Evolutionary conservation across 1,139 yeast genomes (phyloP), one percentile per base, ranked within the genome.

Genomic region (Pneumocystis canis): DNA sequence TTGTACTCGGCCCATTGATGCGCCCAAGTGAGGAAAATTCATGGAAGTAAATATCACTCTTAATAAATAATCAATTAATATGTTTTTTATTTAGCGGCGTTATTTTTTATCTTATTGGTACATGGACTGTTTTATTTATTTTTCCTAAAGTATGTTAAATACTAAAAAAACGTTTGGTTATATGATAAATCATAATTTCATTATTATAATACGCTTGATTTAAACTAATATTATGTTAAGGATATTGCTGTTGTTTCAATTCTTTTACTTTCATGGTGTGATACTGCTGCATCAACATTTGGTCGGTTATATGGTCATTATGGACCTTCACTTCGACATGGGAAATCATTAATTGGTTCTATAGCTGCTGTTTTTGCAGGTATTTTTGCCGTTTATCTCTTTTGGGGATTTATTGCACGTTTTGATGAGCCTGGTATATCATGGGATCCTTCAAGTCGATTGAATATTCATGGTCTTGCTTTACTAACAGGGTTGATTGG

Each of bases 261-360:
- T 7, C 77, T 89, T 68, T 77, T 92, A 64, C 80, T 92, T 67
- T 87, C 96, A 71, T 92, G 97, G 97, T 90, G 96, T 11, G 98
- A 92, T 72, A 89, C 97, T 9, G 94, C 97, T 5, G 98, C 98
- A 1, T 88, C 97, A 2, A 88, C 97, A 0, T 74, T 90, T 70
- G 98, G 97, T 30, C 80, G 97, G 68, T 80, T 80, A 62, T 89
- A 77, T 73, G 97, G 97, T 6, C 80, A 86, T 69, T 79, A 86
- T 68, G 89, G 97, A 5, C 96, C 96, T 58, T 83, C 84, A 71
- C 74, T 90, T 47, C 79, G 85, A 9, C 76, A 80, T 64, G 82
- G 83, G 65, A 92, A 92, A 73, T 86, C 95, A 1, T 76, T 92
- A 61, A 96, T 97, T 1, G 98, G 98, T 0, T 84, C 90, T 1